Evolutionary conservation across 176 grass and related monocot species (phyloP).

Genomic region (Typha latifolia): DNA sequence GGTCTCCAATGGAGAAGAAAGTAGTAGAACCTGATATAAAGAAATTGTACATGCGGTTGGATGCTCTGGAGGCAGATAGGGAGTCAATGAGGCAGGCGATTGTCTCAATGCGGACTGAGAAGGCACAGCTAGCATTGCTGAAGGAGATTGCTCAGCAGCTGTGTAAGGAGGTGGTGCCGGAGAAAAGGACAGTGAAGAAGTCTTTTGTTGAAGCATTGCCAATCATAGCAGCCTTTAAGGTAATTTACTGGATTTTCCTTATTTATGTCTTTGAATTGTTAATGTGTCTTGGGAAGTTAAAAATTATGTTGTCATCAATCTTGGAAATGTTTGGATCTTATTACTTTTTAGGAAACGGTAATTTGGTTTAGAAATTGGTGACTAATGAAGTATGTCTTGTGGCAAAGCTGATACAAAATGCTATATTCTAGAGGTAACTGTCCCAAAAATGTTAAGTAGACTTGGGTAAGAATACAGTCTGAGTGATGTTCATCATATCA

Average conservation of each 20-base stretch:
- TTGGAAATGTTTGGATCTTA: not conserved
- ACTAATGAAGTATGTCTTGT: not conserved
- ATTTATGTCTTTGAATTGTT: not conserved
- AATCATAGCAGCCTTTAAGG: slow-evolving; percentile 18
- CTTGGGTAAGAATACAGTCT: no score
- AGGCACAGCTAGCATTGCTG: slow-evolving; percentile 72
- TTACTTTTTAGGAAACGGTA: not conserved
- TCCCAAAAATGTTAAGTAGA: no score
- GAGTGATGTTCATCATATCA: no score
- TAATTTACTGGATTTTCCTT: slow-evolving; percentile 13
- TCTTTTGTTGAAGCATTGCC: slow-evolving; percentile 1
- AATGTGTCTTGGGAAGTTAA: not conserved
- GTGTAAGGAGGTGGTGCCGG: slow-evolving; percentile 39
- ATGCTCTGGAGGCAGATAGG: slow-evolving; percentile 75
- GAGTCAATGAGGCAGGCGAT: slow-evolving; percentile 90
- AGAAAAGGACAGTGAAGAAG: slow-evolving; percentile 14
- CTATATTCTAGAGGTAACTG: not conserved
- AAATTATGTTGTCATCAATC: not conserved
- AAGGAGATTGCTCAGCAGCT: slow-evolving; percentile 87
- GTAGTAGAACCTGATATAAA: slow-evolving; percentile 64
- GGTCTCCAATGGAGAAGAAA: slow-evolving; percentile 16
- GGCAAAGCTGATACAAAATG: not conserved
- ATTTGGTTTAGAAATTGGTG: not conserved
- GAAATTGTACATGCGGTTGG: slow-evolving; percentile 72
- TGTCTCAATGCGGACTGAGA: slow-evolving; percentile 80